Conservation (phyloP, 129 eudicot species). For the Dittrichia graveolens region DNA sequence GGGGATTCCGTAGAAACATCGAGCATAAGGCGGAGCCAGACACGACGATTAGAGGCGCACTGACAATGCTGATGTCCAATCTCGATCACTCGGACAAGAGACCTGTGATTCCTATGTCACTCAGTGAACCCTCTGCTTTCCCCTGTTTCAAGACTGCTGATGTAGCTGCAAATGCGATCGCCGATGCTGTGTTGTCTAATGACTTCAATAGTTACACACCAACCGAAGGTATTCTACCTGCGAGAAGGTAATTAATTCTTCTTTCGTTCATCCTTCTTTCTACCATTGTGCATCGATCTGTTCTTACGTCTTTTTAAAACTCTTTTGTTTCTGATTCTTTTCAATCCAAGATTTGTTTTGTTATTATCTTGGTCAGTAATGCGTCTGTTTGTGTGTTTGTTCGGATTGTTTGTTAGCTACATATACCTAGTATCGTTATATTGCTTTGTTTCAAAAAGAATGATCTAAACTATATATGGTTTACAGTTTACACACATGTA, state of each 20-base stretch:
- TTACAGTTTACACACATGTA: too few relatives aligned
- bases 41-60: constrained; percentile 37
- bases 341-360: background rate
- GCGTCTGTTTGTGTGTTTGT: too few relatives aligned
- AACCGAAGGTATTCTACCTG: constrained; percentile 29
- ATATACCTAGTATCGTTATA: too few relatives aligned
- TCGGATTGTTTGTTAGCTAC: too few relatives aligned
- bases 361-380: background rate
- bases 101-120: constrained; percentile 38
- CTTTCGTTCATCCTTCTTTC: background rate
- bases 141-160: constrained; percentile 42
- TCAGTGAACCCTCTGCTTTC: constrained; percentile 48
- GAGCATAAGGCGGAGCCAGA: constrained; percentile 21
- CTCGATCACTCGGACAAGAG: constrained; percentile 31
- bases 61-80: constrained; percentile 31
- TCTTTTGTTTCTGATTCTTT: background rate
- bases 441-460: too few relatives aligned
- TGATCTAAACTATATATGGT: too few relatives aligned
- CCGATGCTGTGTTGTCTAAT: constrained; percentile 35
- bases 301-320: too few relatives aligned
- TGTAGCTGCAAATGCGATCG: constrained; percentile 40
- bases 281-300: background rate
- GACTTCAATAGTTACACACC: constrained; percentile 42
- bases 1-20: constrained; percentile 35
- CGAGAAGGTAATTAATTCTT: constrained; percentile 31